These are phyloP conservation scores for Microdochium paspali DNA, from an alignment of 2,329 filamentous ascomycete species.

Conservation along the genomic window DNA sequence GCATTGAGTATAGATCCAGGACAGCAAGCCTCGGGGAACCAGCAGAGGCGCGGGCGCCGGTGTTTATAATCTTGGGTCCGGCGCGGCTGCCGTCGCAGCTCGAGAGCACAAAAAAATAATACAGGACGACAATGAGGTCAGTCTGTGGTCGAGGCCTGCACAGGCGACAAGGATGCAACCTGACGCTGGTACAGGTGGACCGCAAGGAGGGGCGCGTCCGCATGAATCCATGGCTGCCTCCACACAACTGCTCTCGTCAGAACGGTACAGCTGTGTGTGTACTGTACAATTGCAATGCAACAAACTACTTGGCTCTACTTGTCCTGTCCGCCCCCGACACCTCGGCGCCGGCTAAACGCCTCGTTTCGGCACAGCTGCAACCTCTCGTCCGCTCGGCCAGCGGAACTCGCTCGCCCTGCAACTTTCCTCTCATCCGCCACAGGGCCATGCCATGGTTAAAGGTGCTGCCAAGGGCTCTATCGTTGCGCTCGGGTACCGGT, in stretches of 20 bases:
- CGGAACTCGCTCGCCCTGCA: not conserved
- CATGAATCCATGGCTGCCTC: not conserved
- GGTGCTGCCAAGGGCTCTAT: no score
- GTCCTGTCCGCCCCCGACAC: not conserved
- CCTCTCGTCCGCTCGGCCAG: not conserved
- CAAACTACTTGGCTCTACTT: not conserved
- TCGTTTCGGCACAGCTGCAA: not conserved
- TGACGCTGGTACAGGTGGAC: not conserved
- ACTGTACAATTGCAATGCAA: no score
- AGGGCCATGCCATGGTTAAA: no score
- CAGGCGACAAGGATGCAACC: not conserved
- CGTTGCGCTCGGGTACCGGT: no score
- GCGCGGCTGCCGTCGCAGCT: not conserved
- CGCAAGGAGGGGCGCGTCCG: not conserved
- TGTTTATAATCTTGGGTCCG: not conserved
- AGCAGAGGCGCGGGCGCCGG: not conserved
- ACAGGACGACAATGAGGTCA: not conserved
- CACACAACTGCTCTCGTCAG: not conserved
- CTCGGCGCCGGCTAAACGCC: not conserved
- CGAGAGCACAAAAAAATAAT: not conserved
- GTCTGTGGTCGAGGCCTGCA: not conserved
- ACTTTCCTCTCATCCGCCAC: no score
- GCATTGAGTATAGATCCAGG: not conserved
- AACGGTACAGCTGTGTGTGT: no score
- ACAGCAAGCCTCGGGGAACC: not conserved